Base-by-base conservation (phyloP, 2,329 filamentous ascomycete genomes). In the Neopestalotiopsis clavispora region DNA sequence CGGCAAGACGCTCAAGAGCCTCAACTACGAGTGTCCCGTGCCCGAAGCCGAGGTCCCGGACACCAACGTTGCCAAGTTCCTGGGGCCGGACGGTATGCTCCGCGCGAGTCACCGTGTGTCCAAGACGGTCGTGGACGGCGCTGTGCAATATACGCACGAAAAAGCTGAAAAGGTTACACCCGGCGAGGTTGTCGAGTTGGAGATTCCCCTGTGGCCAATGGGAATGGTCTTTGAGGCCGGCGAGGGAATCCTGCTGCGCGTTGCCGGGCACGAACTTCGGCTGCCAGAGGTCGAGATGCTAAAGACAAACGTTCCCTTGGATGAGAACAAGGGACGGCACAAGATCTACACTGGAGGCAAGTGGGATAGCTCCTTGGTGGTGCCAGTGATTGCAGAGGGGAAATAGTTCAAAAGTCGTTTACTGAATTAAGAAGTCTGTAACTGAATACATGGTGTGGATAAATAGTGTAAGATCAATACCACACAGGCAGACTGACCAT, bases 201-300 rank as follows among this genome's bases (percentile, higher is more conserved):
- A 70, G 5, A 73, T 75, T 1, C 68, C 69, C 0, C 67, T 75
- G 3, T 75, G 74, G 74, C 75, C 73, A 1, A 68, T 70, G 4
- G 74, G 74, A 1, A 72, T 75, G 69, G 69, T 73, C 1, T 76
- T 75, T 58, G 74, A 70, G n/a, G 67, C 69, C 1, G 74, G 74
- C 10, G 75, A 77, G 52, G 70, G 69, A 0, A 20, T 76, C 4
- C 64, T 74, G 59, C 60, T 77, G 4, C 64, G 71, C 7, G 42
- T 76, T 4, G 70, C 75, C 0, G 74, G 74, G 4, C 73, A 75
- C 32, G 71, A 75, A 57, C 73, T 77, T 70, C 64, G 68, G 10
- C 68, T 75, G 4, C 65, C 65, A 4, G 65, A 67, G 52, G 3
- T 60, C 5, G 52, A 59, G 56, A 2, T 60, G 2, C 12, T 67